Evolutionary conservation across 2,329 filamentous ascomycete species (phyloP), one percentile per base, ranked within the genome.

Genomic region (Aspergillus sergii): DNA sequence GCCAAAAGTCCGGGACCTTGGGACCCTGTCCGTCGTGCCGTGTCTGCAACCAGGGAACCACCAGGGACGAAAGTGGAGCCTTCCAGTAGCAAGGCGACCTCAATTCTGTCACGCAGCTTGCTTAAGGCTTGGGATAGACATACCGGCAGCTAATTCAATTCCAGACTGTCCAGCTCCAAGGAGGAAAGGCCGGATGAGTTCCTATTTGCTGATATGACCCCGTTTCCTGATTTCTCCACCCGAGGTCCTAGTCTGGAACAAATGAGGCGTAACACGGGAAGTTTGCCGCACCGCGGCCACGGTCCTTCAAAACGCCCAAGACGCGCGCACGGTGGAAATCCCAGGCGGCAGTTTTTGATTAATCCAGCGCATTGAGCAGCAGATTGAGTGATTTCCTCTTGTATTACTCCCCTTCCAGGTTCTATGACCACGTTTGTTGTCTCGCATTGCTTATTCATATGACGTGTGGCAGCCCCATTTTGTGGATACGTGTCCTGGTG

Each of bases 191-290:
- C 68, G 66, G 68, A 64, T 66, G 55, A 57, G 46, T 68, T 69
- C 68, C 68, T 67, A 69, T 69, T 69, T 64, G 68, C 48, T 60
- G 59, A 32, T 56, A 56, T 57, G 34, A 56, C 61, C 61, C 64
- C 61, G 48, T 61, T 53, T 57, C 43, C 41, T 36, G 53, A 48
- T 60, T 41, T 59, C 50, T 57, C 55, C 50, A 64, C 62, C 61
- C 56, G 58, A 51, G 59, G 48, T 51, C 60, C 60, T 61, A 62
- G 61, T 64, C 62, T 62, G 61, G 64, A 60, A 66, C 60, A 68
- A 68, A 65, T 66, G 67, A 69, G 68, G 66, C 64, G 67, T 57
- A 63, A 67, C 60, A 62, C 65, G 63, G 66, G 66, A 65, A 62
- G 65, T 62, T 58, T 65, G 63, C 61, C 53, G 48, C 34, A 43